Evolutionary conservation across 495 filamentous ascomycete species (phyloP).

Genomic region (Jackrogersella minutella): DNA sequence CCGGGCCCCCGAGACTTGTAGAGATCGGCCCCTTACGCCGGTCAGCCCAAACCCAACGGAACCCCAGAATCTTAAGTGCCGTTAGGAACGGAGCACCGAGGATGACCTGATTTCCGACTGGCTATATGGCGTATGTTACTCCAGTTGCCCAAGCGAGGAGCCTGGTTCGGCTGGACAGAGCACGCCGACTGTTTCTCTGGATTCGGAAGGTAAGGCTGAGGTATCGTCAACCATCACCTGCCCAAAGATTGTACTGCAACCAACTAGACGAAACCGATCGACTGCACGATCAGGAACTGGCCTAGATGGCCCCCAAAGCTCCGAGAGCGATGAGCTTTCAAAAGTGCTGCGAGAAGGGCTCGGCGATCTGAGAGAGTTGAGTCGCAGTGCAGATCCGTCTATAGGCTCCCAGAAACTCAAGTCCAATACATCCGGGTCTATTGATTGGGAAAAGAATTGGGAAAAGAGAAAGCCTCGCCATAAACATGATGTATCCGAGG

Average conservation of each 20-base stretch:
- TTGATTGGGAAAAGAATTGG: constrained; percentile 38
- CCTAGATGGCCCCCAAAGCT: constrained; percentile 42
- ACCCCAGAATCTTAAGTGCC: neutral
- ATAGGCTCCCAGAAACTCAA: constrained; percentile 17
- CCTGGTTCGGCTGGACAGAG: neutral
- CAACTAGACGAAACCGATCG: constrained; percentile 6
- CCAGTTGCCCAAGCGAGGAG: constrained; percentile 1
- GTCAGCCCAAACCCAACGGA: constrained; percentile 35
- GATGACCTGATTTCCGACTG: constrained; percentile 32
- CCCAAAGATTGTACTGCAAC: constrained; percentile 20
- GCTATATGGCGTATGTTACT: constrained; percentile 26
- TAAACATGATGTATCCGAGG: constrained; percentile 40
- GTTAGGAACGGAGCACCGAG: constrained; percentile 19
- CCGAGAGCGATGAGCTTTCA: constrained; percentile 31
- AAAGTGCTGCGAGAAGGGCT: constrained; percentile 21
- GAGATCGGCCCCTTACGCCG: constrained; percentile 26
- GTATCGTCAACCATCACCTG: neutral
- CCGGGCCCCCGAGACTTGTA: constrained; percentile 25
- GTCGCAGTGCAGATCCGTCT: constrained; percentile 22
- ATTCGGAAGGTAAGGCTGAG: neutral
- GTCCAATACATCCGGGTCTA: constrained; percentile 34
- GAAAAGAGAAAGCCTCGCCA: constrained; percentile 36
- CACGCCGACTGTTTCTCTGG: neutral
- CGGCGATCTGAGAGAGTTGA: constrained; percentile 23
- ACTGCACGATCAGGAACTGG: constrained; percentile 28